Evolutionary conservation across 192 early-diverging fungal genomes (phyloP), one percentile per base, ranked within the genome.

Genomic region (Rhizophagus prolifer): DNA sequence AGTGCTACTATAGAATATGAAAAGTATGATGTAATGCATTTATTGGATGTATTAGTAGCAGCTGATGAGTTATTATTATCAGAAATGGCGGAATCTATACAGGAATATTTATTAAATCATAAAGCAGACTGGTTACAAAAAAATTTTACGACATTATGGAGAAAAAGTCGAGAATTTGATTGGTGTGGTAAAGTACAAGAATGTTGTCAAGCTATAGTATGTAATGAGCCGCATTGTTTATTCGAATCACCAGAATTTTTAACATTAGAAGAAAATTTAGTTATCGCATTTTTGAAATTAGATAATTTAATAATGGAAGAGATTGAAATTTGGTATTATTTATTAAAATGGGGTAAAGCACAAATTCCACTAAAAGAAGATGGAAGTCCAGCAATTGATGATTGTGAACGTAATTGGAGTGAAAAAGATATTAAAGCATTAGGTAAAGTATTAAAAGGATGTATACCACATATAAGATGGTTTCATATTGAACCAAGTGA

Each of bases 121-220:
- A 66, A 66, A 36, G 64, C 64, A 5, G 64, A 66, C 7, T 65
- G 63, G 63, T 6, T 65, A 28, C 63, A 34, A 34, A 26, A 65
- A 23, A 26, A 65, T 34, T 65, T 30, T 65, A 30, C 31, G 4
- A 34, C 9, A 30, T 65, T 65, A 65, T 65, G 25, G 63, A 30
- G 26, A 14, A 65, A 65, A 65, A 65, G 26, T 14, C 10, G 16
- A 65, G 26, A 65, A 65, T 26, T 34, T 34, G 63, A 65, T 30
- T 65, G 25, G 26, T 65, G 63, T 34, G 63, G 63, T 65, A 65
- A 65, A 65, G 25, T 65, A 25, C 63, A 65, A 65, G 63, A 65
- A 65, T 65, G 63, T 65, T 65, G 63, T 34, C 25, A 65, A 21
- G 16, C 25, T 4, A 26, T 34, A n/a, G 63, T 65, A 25, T 65